Evolutionary conservation across 164 flowering plant species (phyloP).

Genomic region (Kalanchoe fedtschenkoi): DNA sequence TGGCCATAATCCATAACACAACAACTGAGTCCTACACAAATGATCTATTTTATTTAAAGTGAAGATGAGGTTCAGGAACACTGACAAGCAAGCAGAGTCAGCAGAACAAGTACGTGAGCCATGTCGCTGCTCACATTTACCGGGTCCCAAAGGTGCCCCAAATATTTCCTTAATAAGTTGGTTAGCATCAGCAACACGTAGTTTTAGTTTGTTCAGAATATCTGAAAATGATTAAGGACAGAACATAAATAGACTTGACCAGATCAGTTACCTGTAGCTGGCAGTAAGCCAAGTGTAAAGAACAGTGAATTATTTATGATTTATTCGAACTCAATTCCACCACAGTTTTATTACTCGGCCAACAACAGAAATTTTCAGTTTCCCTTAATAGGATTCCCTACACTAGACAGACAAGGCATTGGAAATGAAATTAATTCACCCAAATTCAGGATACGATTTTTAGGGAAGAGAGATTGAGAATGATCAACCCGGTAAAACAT

Average conservation of each 20-base stretch:
- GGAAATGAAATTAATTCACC: background rate
- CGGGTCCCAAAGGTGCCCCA: conserved; percentile 25
- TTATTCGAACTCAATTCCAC: background rate
- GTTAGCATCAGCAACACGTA: conserved; percentile 34
- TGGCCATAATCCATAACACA: background rate
- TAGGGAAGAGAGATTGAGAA: conserved; percentile 34
- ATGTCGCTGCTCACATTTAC: conserved; percentile 16
- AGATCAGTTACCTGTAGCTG: background rate
- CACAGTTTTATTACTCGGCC: background rate
- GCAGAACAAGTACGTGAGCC: conserved; percentile 17
- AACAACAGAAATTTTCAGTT: background rate
- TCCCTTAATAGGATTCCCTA: background rate
- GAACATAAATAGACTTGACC: background rate
- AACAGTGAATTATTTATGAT: background rate
- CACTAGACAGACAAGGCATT: background rate
- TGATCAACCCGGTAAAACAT: conserved; percentile 34
- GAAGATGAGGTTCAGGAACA: background rate
- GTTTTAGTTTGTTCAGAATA: conserved; percentile 34
- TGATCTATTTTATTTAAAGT: background rate
- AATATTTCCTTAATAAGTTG: conserved; percentile 40
- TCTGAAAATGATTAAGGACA: conserved; percentile 45
- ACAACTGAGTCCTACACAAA: background rate
- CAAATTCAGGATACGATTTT: conserved; percentile 54
- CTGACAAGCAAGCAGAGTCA: conserved; percentile 60
- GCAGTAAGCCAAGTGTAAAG: background rate